Percentiles rank a stretch among this genome's conserved stretches.
These are phyloP conservation scores for Pythium phragmitis DNA, from an alignment of 352 stramenopile genomes.

Conservation along the genomic window DNA sequence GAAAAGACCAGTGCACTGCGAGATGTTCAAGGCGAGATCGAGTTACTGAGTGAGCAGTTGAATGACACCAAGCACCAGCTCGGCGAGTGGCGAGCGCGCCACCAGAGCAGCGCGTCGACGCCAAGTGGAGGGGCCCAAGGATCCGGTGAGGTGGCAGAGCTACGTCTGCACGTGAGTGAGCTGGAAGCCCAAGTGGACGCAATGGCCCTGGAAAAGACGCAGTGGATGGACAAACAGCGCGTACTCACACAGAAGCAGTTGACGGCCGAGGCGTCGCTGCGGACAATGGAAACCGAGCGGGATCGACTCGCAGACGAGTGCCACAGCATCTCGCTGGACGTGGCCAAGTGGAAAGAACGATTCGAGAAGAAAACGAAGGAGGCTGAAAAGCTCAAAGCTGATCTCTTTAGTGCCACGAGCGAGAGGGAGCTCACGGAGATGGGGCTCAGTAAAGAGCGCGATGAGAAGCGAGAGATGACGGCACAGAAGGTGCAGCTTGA, in stretches of 20 bases:
- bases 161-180: constrained; percentile 32
- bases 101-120: background rate
- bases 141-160: constrained; percentile 16
- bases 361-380: constrained; percentile 40
- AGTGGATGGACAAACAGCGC: constrained; percentile 35
- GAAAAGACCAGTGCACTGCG: constrained; percentile 24
- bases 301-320: constrained; percentile 26
- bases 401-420: constrained; percentile 24
- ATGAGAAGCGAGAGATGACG: constrained; percentile 31
- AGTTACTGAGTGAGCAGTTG: constrained; percentile 34
- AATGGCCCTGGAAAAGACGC: constrained; percentile 30
- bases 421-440: constrained; percentile 36
- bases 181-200: constrained; percentile 27
- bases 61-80: constrained; percentile 26
- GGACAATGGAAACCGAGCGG: constrained; percentile 19
- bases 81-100: constrained; percentile 13
- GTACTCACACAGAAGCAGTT: constrained; percentile 32
- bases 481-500: constrained; percentile 23
- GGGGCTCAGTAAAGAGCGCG: constrained; percentile 25
- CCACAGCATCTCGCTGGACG: constrained; percentile 21
- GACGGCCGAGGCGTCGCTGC: constrained; percentile 10
- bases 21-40: constrained; percentile 30
- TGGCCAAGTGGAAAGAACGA: constrained; percentile 34
- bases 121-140: background rate
- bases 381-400: constrained; percentile 23